These are phyloP conservation scores for Zasmidium citrigriseum DNA, from an alignment of 2,329 filamentous ascomycete genomes.

Conservation along the genomic window DNA sequence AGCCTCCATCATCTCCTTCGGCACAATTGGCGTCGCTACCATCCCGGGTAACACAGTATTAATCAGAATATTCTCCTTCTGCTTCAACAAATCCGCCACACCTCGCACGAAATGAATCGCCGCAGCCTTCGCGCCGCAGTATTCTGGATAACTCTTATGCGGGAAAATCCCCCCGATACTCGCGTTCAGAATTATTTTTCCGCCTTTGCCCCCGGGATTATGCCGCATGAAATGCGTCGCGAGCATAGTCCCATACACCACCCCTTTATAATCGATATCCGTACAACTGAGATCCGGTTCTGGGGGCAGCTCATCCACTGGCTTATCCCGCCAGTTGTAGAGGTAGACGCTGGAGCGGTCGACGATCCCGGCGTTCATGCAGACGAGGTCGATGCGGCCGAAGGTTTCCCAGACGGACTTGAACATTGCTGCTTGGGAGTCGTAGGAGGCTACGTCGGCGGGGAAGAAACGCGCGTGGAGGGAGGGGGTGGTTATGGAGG, in stretches of 20 bases:
- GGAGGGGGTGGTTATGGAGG: slow-evolving; percentile 23
- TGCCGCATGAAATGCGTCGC: slow-evolving; percentile 23
- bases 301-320: slow-evolving; percentile 40
- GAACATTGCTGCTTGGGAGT: slow-evolving; percentile 48
- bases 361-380: slow-evolving; percentile 54
- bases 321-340: slow-evolving; percentile 7
- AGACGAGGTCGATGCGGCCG: slow-evolving; percentile 51
- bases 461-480: slow-evolving; percentile 44
- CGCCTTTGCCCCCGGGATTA: slow-evolving; percentile 35
- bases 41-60: slow-evolving; percentile 52
- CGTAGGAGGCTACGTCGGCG: slow-evolving; percentile 51
- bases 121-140: slow-evolving; percentile 49
- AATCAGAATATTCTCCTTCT: slow-evolving; percentile 31
- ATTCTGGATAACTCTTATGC: slow-evolving; percentile 19
- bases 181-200: slow-evolving; percentile 21
- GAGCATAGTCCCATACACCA: slow-evolving; percentile 36
- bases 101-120: slow-evolving; percentile 46
- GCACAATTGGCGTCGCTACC: slow-evolving; percentile 49
- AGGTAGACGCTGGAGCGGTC: slow-evolving; percentile 51
- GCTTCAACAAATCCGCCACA: slow-evolving; percentile 41
- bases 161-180: slow-evolving; percentile 20
- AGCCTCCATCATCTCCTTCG: slow-evolving; percentile 46
- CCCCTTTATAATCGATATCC: slow-evolving; percentile 54
- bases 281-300: slow-evolving; percentile 49
- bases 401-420: slow-evolving; percentile 44